Evolutionary conservation across 805 yeast genomes (phyloP), one percentile per base, ranked within the genome.

Genomic region (Torulaspora indica): DNA sequence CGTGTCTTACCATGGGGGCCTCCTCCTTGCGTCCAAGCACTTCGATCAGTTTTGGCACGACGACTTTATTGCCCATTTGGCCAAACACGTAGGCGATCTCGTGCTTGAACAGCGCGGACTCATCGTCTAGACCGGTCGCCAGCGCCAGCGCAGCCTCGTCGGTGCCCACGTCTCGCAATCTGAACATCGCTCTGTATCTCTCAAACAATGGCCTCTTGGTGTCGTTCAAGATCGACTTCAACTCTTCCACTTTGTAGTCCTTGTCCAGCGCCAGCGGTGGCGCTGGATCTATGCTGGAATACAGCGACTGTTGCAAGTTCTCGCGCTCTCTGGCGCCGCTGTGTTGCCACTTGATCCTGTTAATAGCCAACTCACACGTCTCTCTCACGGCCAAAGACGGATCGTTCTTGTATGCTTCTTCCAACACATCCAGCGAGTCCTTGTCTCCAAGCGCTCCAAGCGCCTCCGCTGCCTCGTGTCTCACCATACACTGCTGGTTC

Each of bases 381-480:
- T 95, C 96, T 66, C 95, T 79, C 46, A 93, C 93, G 56, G 90
- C 97, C 52, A 86, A 73, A 42, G 81, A 67, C 13, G 95, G 93
- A 61, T 95, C 98, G 40, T 82, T 76, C 49, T 71, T 66, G 55
- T 68, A 73, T 66, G 82, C 88, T 42, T 80, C 70, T 49, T 77
- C 68, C 55, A 93, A 76, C 38, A 89, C 63, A 1, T 72, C 77
- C 44, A 93, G 65, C 10, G 95, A 84, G 5, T 77, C 82, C 32
- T 68, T 66, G 65, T 89, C 95, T 38, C 95, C 95, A 41, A 93
- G 73, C 35, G 98, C 98, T 49, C 98, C 99, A 43, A 93, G 74
- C 34, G 98, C 98, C 69, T 93, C 99, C 6, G 98, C 98, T 13
- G 98, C 98, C 68, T 93, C 99, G 66, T 93, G 99, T 67, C 99